A percentile compares a stretch with the other conserved stretches of the same genome.
These are phyloP conservation scores for Aspergillus ustus DNA, from an alignment of 2,329 filamentous ascomycete genomes.

Conservation along the genomic window DNA sequence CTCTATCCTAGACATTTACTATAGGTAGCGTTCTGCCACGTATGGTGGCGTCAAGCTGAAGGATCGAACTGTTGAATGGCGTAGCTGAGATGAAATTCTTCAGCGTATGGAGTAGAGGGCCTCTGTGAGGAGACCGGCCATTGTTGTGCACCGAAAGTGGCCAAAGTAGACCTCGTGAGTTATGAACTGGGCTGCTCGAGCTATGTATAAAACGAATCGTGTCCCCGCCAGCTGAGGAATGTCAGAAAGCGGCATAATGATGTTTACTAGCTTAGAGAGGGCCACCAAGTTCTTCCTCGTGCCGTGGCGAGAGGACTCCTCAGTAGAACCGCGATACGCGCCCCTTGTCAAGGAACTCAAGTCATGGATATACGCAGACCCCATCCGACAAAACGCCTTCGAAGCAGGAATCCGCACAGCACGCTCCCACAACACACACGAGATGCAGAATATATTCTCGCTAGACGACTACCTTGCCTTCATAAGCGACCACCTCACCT, in stretches of 20 bases:
- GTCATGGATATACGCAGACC: background rate
- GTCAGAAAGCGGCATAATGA: too few species aligned
- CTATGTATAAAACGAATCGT: too few species aligned
- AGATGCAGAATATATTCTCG: background rate
- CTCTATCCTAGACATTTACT: background rate
- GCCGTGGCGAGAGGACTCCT: too few species aligned
- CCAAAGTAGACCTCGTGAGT: too few species aligned
- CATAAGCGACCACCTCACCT: slow-evolving; percentile 11
- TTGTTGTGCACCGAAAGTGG: too few species aligned
- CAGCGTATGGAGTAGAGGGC: too few species aligned
- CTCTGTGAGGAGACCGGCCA: too few species aligned
- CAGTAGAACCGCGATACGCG: background rate
- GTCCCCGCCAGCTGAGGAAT: too few species aligned
- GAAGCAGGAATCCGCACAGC: background rate
- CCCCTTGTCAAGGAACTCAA: background rate
- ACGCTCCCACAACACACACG: background rate
- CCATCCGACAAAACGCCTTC: background rate
- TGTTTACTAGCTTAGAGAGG: too few species aligned
- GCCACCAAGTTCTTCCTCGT: too few species aligned
- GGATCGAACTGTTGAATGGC: background rate
- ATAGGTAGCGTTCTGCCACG: background rate
- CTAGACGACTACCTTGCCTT: slow-evolving; percentile 16
- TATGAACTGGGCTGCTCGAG: too few species aligned
- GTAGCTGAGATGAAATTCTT: background rate
- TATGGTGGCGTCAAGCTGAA: background rate